These are phyloP conservation scores for Groenewaldozyma auringiensis DNA, from an alignment of 1,139 yeast species.

Conservation along the genomic window DNA sequence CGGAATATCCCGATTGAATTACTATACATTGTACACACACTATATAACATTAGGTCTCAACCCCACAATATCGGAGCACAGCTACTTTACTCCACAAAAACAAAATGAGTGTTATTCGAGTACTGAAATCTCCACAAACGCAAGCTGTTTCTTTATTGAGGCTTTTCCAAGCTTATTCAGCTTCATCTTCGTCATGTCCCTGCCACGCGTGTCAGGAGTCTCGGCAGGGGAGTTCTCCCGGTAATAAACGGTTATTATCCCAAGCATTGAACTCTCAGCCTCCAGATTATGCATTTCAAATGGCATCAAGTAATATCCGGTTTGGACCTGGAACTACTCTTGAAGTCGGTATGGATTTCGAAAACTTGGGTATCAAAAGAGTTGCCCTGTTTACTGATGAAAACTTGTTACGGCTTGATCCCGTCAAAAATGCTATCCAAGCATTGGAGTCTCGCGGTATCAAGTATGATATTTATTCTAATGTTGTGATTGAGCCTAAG, in stretches of 20 bases:
- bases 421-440: slow-evolving; percentile 31
- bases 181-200: slow-evolving; percentile 30
- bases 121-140: slow-evolving; percentile 10
- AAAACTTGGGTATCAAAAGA: slow-evolving; percentile 29
- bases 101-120: too few species aligned
- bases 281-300: slow-evolving; percentile 36
- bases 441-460: slow-evolving; percentile 33
- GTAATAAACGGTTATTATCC: neutral
- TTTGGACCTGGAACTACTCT: slow-evolving; percentile 36
- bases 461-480: slow-evolving; percentile 31
- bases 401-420: slow-evolving; percentile 25
- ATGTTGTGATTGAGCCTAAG: slow-evolving; percentile 36
- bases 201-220: slow-evolving; percentile 30
- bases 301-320: slow-evolving; percentile 36
- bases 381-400: slow-evolving; percentile 32
- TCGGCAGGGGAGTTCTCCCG: slow-evolving; percentile 1
- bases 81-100: too few species aligned
- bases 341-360: slow-evolving; percentile 36
- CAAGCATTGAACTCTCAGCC: too few species aligned
- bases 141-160: slow-evolving; percentile 20
- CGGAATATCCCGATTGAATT: too few species aligned
- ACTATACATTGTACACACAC: too few species aligned
- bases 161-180: slow-evolving; percentile 28
- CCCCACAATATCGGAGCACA: too few species aligned
- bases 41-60: too few species aligned